Conservation (phyloP, 2,329 filamentous ascomycete genomes). For the Ceratocystis eucalypticola region DNA sequence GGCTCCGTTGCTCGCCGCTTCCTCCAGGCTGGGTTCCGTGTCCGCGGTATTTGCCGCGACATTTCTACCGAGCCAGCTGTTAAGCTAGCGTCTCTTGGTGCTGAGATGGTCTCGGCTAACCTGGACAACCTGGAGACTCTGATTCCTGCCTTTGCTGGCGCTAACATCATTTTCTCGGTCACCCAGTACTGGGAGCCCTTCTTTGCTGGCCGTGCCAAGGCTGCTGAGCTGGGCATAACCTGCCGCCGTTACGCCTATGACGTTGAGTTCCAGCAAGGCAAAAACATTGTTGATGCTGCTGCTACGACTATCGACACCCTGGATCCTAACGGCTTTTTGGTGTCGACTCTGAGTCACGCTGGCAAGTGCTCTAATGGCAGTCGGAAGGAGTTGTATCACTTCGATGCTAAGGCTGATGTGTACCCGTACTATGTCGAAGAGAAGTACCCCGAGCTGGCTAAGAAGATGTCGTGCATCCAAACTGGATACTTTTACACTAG, state of each 20-base stretch:
- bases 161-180: conserved; percentile 40
- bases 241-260: conserved; percentile 35
- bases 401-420: conserved; percentile 39
- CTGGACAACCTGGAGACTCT: conserved; percentile 31
- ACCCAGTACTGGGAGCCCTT: conserved; percentile 44
- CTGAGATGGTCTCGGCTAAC: conserved; percentile 33
- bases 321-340: conserved; percentile 36
- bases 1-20: conserved; percentile 39
- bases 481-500: conserved; percentile 38
- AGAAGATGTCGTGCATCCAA: conserved; percentile 39
- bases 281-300: conserved; percentile 43
- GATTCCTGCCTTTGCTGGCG: conserved; percentile 31
- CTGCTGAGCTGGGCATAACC: conserved; percentile 28
- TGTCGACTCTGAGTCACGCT: conserved; percentile 39
- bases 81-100: conserved; percentile 30
- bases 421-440: conserved; percentile 34
- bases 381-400: conserved; percentile 38
- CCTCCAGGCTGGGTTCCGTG: conserved; percentile 30
- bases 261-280: conserved; percentile 37
- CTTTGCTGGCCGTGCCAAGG: conserved; percentile 30
- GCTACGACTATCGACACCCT: conserved; percentile 30
- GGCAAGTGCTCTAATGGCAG: conserved; percentile 33
- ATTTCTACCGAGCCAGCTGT: conserved; percentile 30
- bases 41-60: conserved; percentile 37
- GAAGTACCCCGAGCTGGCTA: conserved; percentile 32